These are phyloP conservation scores for Anthoceros angustus DNA, from an alignment of 225 moss, liverwort and hornwort species.

Conservation along the genomic window DNA sequence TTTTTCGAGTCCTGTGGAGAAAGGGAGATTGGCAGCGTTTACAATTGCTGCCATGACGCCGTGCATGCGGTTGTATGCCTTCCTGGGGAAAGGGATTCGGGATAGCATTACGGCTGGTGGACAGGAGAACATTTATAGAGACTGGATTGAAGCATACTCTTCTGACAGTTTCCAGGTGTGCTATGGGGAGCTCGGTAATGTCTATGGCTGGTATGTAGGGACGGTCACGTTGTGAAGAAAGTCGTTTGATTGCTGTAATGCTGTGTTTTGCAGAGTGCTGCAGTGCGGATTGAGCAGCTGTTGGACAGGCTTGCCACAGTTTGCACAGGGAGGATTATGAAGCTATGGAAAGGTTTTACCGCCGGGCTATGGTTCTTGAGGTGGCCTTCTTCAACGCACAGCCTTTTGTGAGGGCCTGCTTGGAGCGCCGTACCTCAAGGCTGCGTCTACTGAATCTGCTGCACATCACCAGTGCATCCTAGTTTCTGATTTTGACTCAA, in stretches of 20 bases:
- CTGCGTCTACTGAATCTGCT: conserved; percentile 9
- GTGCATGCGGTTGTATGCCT: conserved; percentile 80
- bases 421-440: conserved; percentile 35
- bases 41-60: conserved; percentile 88
- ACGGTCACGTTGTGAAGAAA: not conserved
- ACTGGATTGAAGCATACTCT: conserved; percentile 83
- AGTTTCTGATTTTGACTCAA: conserved; percentile 80
- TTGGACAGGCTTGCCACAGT: conserved; percentile 36
- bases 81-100: too few species aligned
- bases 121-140: conserved; percentile 27
- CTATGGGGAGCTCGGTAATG: not conserved
- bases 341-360: conserved; percentile 35
- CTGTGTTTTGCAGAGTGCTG: conserved; percentile 29
- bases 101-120: conserved; percentile 31
- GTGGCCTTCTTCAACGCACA: conserved; percentile 65
- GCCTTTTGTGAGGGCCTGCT: conserved; percentile 14
- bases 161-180: conserved; percentile 50
- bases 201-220: not conserved
- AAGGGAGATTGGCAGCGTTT: conserved; percentile 26
- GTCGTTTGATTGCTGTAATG: not conserved
- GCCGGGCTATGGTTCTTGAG: conserved; percentile 62
- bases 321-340: conserved; percentile 18
- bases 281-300: conserved; percentile 42
- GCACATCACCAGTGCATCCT: conserved; percentile 30
- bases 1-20: not conserved